Evolutionary conservation across 1,284 basidiomycete genomes (phyloP).

Genomic region (Puccinia novopanici): DNA sequence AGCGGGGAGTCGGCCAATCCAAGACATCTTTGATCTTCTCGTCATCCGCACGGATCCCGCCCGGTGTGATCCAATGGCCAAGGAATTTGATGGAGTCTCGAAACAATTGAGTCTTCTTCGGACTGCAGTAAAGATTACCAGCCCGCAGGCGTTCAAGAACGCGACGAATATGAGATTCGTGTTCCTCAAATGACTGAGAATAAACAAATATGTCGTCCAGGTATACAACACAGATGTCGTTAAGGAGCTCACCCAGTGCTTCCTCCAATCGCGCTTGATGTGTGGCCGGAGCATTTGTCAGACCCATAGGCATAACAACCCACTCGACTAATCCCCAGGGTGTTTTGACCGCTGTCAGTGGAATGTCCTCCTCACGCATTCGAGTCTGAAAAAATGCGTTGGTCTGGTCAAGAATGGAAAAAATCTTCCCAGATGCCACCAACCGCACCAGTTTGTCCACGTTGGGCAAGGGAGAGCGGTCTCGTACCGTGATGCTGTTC

Average conservation of each 20-base stretch:
- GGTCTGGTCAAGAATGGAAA: conserved; percentile 52
- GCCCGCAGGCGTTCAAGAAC: neutral
- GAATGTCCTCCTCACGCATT: conserved; percentile 51
- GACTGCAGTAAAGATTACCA: conserved; percentile 4
- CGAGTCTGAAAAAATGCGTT: conserved; percentile 52
- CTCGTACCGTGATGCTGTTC: neutral
- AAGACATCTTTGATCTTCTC: conserved; percentile 57
- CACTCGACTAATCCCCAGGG: conserved; percentile 42
- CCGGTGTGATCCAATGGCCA: conserved; percentile 18
- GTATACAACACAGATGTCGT: too few species aligned
- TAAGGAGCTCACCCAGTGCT: too few species aligned
- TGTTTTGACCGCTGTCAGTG: conserved; percentile 52
- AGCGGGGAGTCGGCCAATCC: conserved; percentile 59
- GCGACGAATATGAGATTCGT: conserved; percentile 17
- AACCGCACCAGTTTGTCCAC: conserved; percentile 50
- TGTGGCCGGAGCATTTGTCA: conserved; percentile 60
- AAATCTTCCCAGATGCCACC: conserved; percentile 49
- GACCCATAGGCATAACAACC: conserved; percentile 52
- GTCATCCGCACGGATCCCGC: neutral
- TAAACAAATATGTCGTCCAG: conserved; percentile 29
- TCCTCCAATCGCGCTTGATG: too few species aligned
- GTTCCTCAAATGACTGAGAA: neutral
- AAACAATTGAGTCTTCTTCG: conserved; percentile 10
- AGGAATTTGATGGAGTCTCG: neutral
- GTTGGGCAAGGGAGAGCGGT: conserved; percentile 53